Percentiles rank a stretch among this genome's conserved stretches.
Evolutionary conservation across 805 yeast species (phyloP).

Genomic region (Brettanomyces bruxellensis): DNA sequence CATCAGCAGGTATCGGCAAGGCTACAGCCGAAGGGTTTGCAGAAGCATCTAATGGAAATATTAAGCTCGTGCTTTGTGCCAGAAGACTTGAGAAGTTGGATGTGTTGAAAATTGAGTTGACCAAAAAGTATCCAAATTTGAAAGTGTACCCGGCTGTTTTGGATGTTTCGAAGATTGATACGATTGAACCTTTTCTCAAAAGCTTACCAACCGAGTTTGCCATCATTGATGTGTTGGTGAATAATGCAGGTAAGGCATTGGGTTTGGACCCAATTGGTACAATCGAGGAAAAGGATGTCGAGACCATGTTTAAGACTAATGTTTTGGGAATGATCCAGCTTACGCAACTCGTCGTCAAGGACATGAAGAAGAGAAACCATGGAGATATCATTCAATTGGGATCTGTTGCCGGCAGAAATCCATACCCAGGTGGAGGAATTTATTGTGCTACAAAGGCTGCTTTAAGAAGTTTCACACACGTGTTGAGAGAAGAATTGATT

Average conservation of each 20-base stretch:
- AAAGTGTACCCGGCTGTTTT: slow-evolving; percentile 27
- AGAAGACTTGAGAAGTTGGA: slow-evolving; percentile 41
- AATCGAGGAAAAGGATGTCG: slow-evolving; percentile 54
- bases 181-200: slow-evolving; percentile 36
- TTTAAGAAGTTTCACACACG: slow-evolving; percentile 60
- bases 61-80: slow-evolving; percentile 43
- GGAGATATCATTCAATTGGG: slow-evolving; percentile 74
- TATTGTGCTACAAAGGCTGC: slow-evolving; percentile 74
- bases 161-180: slow-evolving; percentile 33
- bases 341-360: slow-evolving; percentile 71
- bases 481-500: slow-evolving; percentile 49
- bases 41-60: slow-evolving; percentile 41
- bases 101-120: slow-evolving; percentile 29
- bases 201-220: slow-evolving; percentile 37
- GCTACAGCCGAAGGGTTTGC: slow-evolving; percentile 89
- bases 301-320: slow-evolving; percentile 75
- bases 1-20: slow-evolving; percentile 90
- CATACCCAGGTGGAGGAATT: slow-evolving; percentile 72
- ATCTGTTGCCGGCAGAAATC: slow-evolving; percentile 72
- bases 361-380: slow-evolving; percentile 56
- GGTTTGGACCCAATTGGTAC: slow-evolving; percentile 74
- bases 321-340: slow-evolving; percentile 78
- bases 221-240: slow-evolving; percentile 57
- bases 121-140: slow-evolving; percentile 25
- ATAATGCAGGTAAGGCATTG: slow-evolving; percentile 74